Conservation (phyloP, 306 rosid genomes). For the Cucurbita pepo region DNA sequence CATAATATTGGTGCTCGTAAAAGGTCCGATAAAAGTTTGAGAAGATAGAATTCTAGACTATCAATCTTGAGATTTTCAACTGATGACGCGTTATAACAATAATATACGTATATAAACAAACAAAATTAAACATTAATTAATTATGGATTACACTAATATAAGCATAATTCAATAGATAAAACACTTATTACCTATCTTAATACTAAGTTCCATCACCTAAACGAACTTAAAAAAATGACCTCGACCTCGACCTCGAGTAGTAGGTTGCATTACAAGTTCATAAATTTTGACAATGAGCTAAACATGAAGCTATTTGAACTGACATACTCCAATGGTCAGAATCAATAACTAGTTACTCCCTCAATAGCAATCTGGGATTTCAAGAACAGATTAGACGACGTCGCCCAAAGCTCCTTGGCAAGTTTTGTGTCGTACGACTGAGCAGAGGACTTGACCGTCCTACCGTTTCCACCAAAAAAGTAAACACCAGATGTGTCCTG, state of each 20-base stretch:
- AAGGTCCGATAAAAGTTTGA: too few relatives aligned
- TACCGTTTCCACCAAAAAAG: constrained; percentile 63
- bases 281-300: background rate
- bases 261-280: background rate
- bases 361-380: constrained; percentile 31
- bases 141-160: too few relatives aligned
- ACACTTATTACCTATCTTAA: too few relatives aligned
- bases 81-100: too few relatives aligned
- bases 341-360: constrained; percentile 3
- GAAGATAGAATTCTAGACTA: too few relatives aligned
- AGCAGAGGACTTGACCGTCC: constrained; percentile 41
- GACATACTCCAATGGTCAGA: background rate
- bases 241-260: too few relatives aligned
- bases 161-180: too few relatives aligned
- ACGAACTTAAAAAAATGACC: too few relatives aligned
- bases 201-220: too few relatives aligned
- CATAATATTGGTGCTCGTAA: background rate
- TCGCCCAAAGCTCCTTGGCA: constrained; percentile 63
- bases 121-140: too few relatives aligned
- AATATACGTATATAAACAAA: too few relatives aligned
- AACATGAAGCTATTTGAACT: background rate
- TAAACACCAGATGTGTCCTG: constrained; percentile 69
- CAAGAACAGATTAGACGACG: constrained; percentile 34
- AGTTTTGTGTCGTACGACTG: constrained; percentile 33
- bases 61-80: too few relatives aligned